phyloP scores from a whole-genome alignment of 73 alveolate species.

The Vitrella brassicaformis region DNA sequence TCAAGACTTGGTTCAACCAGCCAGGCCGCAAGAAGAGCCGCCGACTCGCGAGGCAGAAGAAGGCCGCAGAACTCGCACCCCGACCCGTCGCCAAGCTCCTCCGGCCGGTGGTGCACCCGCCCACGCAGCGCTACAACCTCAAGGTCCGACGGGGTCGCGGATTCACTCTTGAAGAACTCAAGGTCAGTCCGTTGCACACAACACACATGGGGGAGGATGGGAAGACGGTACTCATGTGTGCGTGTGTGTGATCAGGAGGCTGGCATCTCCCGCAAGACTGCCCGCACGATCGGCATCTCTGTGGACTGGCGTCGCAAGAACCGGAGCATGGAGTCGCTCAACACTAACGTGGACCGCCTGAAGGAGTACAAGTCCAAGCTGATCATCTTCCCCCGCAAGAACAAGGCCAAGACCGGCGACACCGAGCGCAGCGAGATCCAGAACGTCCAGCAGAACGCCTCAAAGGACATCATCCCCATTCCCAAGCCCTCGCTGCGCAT shows the following conservation, averaged over 20 bases:
- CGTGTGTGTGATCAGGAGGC: slow-evolving; percentile 42
- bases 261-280: slow-evolving; percentile 74
- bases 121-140: slow-evolving; percentile 70
- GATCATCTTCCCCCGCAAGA: slow-evolving; percentile 19
- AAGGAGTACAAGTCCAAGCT: slow-evolving; percentile 29
- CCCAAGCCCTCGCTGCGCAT: background rate
- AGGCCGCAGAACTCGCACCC: slow-evolving; percentile 49
- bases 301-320: slow-evolving; percentile 95
- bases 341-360: slow-evolving; percentile 16
- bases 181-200: no score
- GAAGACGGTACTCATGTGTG: background rate
- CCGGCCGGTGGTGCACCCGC: slow-evolving; percentile 74
- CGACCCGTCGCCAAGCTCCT: slow-evolving; percentile 41
- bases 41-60: slow-evolving; percentile 45
- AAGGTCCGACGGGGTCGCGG: slow-evolving; percentile 82
- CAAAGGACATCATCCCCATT: slow-evolving; percentile 33
- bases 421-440: slow-evolving; percentile 1
- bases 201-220: no score
- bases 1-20: slow-evolving; percentile 78
- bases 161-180: slow-evolving; percentile 73
- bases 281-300: slow-evolving; percentile 90
- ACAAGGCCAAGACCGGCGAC: slow-evolving; percentile 4
- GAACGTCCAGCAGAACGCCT: slow-evolving; percentile 29
- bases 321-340: slow-evolving; percentile 25
- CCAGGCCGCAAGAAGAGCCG: slow-evolving; percentile 78